Base-by-base conservation (phyloP, 1,139 yeast genomes). In the Protomyces pachydermus region DNA sequence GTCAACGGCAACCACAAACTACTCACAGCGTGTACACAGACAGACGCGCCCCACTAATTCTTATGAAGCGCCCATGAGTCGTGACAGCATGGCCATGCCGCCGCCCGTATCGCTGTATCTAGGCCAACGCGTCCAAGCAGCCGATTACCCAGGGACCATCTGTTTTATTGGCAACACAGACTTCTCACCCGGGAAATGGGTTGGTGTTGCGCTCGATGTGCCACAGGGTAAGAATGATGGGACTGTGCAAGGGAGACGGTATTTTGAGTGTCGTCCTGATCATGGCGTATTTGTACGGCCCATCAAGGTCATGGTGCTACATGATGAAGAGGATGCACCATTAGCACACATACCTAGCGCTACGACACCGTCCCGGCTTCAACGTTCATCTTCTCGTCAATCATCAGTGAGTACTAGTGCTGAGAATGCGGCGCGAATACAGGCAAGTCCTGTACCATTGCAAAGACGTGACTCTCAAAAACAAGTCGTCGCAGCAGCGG, bases 171-270 rank as follows among this genome's bases (percentile, higher is more conserved):
- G 70, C 6, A 35, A n/a, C 16, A 68, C 70, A 10, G 38, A 58
- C 37, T 68, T 68, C 63, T 68, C 70, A 8, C 56, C 66, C 14
- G 70, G 70, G 5, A 23, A 45, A 3, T 91, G 97, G 97, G 78
- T 85, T 12, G 97, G 97, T 0, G 79, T 91, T 3, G 90, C 86
- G 69, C 77, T 90, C 37, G 82, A 81, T 37, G 74, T 75, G 3
- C 81, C 86, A 0, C 70, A 70, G 0, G 97, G 97, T 0, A 87
- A 85, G 73, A 90, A 91, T 70, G 82, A 90, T 70, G 98, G 97
- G 0, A 76, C 85, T 0, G 83, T 91, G 0, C 77, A 83, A 35
- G 95, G 88, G 0, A 74, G 76, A 0, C 69, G 78, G 54, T 89
- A 91, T 73, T 91, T 91, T 69, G 74, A 78, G 1, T 81, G 89